Conservation (phyloP, 2,329 filamentous ascomycete species). For the Chalaropsis thielavioides region DNA sequence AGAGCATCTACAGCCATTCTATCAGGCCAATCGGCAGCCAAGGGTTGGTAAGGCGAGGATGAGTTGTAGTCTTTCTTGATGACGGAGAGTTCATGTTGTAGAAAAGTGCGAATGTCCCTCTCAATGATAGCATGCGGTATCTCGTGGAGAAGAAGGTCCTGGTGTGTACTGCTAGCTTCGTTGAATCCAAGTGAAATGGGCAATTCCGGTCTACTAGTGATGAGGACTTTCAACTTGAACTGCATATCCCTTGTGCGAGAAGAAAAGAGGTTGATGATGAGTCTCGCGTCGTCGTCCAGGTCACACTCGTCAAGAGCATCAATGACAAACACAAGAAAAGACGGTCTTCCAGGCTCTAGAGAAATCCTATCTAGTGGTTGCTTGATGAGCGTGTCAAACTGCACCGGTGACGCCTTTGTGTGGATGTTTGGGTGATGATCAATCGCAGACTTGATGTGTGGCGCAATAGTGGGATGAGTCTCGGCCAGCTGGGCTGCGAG, state of each 20-base stretch:
- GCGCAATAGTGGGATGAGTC: not conserved
- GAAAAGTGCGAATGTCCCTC: slow-evolving; percentile 18
- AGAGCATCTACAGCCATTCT: not conserved
- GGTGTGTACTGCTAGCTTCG: slow-evolving; percentile 27
- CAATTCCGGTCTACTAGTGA: slow-evolving; percentile 23
- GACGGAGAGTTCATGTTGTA: slow-evolving; percentile 24
- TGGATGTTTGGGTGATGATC: not conserved
- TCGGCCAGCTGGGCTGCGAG: slow-evolving; percentile 26
- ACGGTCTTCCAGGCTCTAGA: not conserved
- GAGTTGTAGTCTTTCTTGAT: not conserved
- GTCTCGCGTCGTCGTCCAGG: not conserved
- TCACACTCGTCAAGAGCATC: not conserved
- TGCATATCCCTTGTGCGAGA: not conserved
- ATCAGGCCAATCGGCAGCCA: not conserved
- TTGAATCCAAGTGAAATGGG: slow-evolving; percentile 23
- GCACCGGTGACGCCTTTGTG: not conserved
- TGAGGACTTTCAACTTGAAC: slow-evolving; percentile 16
- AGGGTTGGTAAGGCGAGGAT: not conserved
- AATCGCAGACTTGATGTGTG: not conserved
- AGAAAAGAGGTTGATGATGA: not conserved
- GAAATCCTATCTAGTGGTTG: not conserved
- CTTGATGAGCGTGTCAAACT: not conserved
- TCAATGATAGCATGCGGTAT: slow-evolving; percentile 18
- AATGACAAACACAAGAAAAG: not conserved
- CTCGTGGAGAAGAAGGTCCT: slow-evolving; percentile 28